Percentiles rank a stretch among this genome's conserved stretches.
Evolutionary conservation across 345 rosid genomes (phyloP).

Genomic region (Euphorbia lathyris): DNA sequence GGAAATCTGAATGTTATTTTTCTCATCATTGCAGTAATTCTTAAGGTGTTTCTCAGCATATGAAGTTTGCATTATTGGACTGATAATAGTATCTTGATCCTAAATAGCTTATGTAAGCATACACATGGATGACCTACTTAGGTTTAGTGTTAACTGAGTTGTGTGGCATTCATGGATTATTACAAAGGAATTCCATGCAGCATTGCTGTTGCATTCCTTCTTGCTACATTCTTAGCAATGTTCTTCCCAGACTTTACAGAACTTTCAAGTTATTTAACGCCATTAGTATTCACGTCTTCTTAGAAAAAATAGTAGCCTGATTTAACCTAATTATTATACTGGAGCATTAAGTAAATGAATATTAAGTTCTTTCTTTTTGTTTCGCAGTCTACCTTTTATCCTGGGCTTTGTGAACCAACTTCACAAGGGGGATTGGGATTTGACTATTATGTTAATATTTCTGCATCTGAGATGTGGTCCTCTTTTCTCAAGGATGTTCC

Average conservation of each 20-base stretch:
- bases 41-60: neutral
- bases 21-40: neutral
- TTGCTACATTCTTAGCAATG: neutral
- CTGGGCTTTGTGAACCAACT: slow-evolving; percentile 88
- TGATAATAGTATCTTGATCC: neutral
- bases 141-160: neutral
- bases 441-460: slow-evolving; percentile 81
- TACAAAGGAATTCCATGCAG: neutral
- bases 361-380: slow-evolving; percentile 19
- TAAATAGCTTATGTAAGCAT: neutral
- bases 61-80: neutral
- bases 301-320: neutral
- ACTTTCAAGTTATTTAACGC: neutral
- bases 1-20: neutral
- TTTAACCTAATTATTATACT: neutral
- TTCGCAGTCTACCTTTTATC: slow-evolving; percentile 74
- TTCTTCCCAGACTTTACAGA: neutral
- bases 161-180: neutral
- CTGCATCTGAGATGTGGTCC: slow-evolving; percentile 91
- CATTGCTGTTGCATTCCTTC: neutral
- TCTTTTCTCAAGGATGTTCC: slow-evolving; percentile 68
- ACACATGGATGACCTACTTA: neutral
- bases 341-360: neutral
- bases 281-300: neutral
- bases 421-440: slow-evolving; percentile 95